These are phyloP conservation scores for Coemansia pectinata DNA, from an alignment of 192 early-diverging fungal genomes.

Conservation along the genomic window DNA sequence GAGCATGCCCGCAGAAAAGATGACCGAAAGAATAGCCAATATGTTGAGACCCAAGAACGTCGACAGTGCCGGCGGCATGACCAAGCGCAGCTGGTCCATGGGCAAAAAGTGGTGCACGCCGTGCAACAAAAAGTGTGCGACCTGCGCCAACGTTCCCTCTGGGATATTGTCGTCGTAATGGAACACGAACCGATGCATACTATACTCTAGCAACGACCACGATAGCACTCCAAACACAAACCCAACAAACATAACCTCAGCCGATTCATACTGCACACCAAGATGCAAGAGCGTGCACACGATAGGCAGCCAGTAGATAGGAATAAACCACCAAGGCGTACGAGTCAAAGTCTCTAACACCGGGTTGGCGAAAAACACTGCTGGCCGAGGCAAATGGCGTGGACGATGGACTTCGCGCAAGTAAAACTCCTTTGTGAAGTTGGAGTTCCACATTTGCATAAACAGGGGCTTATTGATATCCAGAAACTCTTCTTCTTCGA, in stretches of 20 bases:
- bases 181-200: conserved; percentile 90
- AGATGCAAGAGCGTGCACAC: conserved; percentile 33
- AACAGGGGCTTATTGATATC: conserved; percentile 81
- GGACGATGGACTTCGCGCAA: conserved; percentile 90
- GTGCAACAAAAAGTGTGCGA: conserved; percentile 86
- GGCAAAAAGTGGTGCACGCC: conserved; percentile 97
- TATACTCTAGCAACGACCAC: conserved; percentile 91
- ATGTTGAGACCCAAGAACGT: conserved; percentile 64
- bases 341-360: conserved; percentile 82
- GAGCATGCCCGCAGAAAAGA: conserved; percentile 66
- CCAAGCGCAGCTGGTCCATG: conserved; percentile 94
- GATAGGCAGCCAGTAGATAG: conserved; percentile 86
- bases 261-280: conserved; percentile 39
- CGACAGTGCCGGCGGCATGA: conserved; percentile 87
- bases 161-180: conserved; percentile 89
- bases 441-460: conserved; percentile 70
- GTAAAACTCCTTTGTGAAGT: conserved; percentile 82
- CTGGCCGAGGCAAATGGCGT: conserved; percentile 72
- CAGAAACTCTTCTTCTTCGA: conserved; percentile 68
- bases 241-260: conserved; percentile 42
- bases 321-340: conserved; percentile 91
- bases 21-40: conserved; percentile 55
- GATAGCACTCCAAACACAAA: conserved; percentile 70
- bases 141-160: conserved; percentile 73
- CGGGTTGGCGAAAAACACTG: conserved; percentile 76